Conservation (phyloP, 495 filamentous ascomycete genomes). For the Penicillium fimorum region DNA sequence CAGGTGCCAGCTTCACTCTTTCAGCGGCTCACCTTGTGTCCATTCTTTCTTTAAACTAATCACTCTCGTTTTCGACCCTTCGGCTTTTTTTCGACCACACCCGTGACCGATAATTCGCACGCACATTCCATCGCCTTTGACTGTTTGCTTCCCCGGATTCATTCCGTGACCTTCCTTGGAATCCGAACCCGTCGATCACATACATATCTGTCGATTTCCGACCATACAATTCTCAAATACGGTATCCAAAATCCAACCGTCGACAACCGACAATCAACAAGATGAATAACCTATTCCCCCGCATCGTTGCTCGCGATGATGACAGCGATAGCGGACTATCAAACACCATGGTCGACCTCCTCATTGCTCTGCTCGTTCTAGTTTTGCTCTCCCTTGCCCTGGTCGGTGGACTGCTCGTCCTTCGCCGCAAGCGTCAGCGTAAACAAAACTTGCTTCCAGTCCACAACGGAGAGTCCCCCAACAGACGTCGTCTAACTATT, state of each 20-base stretch:
- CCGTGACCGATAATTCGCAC: conserved; percentile 11
- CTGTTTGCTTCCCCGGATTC: conserved; percentile 20
- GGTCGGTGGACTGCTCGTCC: conserved; percentile 62
- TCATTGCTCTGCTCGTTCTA: conserved; percentile 78
- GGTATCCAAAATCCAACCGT: conserved; percentile 11
- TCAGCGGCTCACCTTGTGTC: conserved; percentile 61
- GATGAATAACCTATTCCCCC: conserved; percentile 49
- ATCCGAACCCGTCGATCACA: conserved; percentile 23
- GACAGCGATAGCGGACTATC: conserved; percentile 45
- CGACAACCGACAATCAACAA: conserved; percentile 25
- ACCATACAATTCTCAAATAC: background rate
- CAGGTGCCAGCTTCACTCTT: conserved; percentile 84
- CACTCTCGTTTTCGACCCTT: conserved; percentile 15
- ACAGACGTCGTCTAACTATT: conserved; percentile 68
- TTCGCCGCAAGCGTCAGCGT: conserved; percentile 64
- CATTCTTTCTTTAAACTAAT: conserved; percentile 43
- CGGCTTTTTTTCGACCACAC: conserved; percentile 11
- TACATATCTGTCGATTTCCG: background rate
- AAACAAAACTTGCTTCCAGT: conserved; percentile 55
- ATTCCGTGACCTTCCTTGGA: conserved; percentile 24
- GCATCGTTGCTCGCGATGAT: conserved; percentile 51
- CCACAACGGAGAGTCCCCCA: conserved; percentile 52
- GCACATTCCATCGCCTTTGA: conserved; percentile 5
- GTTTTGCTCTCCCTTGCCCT: conserved; percentile 65
- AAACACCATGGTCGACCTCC: conserved; percentile 63